Conservation (phyloP, 768 basidiomycete species). For the Mrakia blollopis region DNA sequence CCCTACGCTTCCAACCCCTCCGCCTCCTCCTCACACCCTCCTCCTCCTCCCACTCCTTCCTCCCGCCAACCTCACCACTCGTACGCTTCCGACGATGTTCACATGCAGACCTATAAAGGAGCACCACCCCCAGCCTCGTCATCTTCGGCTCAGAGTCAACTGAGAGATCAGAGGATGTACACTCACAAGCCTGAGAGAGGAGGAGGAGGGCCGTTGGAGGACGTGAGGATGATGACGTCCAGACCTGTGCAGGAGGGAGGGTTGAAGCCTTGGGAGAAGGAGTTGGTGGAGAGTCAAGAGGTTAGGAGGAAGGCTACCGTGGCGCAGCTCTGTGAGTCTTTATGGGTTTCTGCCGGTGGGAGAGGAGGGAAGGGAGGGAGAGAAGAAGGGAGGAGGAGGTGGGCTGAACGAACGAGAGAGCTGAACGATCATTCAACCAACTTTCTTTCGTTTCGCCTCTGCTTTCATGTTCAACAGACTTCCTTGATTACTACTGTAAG, state of each 20-base stretch:
- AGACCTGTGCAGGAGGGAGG: constrained; percentile 38
- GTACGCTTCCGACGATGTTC: constrained; percentile 51
- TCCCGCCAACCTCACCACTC: constrained; percentile 10
- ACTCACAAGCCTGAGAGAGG: neutral
- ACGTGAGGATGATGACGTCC: constrained; percentile 40
- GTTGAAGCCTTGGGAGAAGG: constrained; percentile 70
- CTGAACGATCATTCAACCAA: constrained; percentile 18
- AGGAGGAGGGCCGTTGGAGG: constrained; percentile 33
- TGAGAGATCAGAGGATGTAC: constrained; percentile 34
- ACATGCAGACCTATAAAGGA: constrained; percentile 75
- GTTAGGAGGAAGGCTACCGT: constrained; percentile 94
- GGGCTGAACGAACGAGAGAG: neutral
- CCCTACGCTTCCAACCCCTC: neutral
- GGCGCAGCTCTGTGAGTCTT: constrained; percentile 76
- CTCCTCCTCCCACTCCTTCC: neutral
- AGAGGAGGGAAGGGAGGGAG: neutral
- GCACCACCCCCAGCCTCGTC: constrained; percentile 47
- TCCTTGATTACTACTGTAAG: constrained; percentile 87
- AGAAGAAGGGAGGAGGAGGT: neutral
- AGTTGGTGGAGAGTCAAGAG: constrained; percentile 75
- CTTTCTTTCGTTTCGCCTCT: constrained; percentile 20
- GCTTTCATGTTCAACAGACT: constrained; percentile 53
- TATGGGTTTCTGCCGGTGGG: too few relatives aligned
- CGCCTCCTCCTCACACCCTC: neutral
- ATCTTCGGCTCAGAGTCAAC: constrained; percentile 63